phyloP scores from a whole-genome alignment of 441 rosid genomes.

The Theobroma grandiflorum region DNA sequence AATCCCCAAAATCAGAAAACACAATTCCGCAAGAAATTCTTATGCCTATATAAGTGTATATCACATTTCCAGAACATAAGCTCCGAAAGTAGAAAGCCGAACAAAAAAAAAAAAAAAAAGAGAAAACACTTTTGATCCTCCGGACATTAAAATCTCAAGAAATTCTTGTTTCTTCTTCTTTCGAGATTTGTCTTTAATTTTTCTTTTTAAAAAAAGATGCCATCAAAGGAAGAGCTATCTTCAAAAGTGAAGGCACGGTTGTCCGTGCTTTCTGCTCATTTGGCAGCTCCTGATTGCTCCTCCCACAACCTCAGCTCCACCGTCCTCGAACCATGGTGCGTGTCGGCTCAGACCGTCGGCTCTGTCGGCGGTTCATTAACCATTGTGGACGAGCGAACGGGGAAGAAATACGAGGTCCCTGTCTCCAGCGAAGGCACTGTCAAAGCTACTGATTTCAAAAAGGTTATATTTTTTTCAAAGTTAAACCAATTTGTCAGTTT shows the following conservation, averaged over 20 bases:
- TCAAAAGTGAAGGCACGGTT: conserved; percentile 59
- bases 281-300: conserved; percentile 43
- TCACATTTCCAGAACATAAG: not conserved
- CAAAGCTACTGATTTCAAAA: conserved; percentile 82
- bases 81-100: not conserved
- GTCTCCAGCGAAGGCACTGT: conserved; percentile 76
- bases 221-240: conserved; percentile 28
- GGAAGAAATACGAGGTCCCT: conserved; percentile 64
- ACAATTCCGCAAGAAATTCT: not conserved
- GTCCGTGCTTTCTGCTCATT: conserved; percentile 75
- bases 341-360: conserved; percentile 50
- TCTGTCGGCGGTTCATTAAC: conserved; percentile 65
- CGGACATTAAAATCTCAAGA: not conserved
- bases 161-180: not conserved
- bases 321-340: conserved; percentile 55
- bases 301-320: conserved; percentile 23
- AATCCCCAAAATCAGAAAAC: too few relatives aligned
- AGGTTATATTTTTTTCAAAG: conserved; percentile 41
- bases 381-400: conserved; percentile 82
- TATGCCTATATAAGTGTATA: not conserved
- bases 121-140: not conserved
- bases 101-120: not conserved
- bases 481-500: not conserved
- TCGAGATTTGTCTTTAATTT: not conserved
- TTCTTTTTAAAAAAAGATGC: not conserved